These are phyloP conservation scores for Plasmodiophora brassicae DNA, from an alignment of 208 protist species.

Conservation along the genomic window DNA sequence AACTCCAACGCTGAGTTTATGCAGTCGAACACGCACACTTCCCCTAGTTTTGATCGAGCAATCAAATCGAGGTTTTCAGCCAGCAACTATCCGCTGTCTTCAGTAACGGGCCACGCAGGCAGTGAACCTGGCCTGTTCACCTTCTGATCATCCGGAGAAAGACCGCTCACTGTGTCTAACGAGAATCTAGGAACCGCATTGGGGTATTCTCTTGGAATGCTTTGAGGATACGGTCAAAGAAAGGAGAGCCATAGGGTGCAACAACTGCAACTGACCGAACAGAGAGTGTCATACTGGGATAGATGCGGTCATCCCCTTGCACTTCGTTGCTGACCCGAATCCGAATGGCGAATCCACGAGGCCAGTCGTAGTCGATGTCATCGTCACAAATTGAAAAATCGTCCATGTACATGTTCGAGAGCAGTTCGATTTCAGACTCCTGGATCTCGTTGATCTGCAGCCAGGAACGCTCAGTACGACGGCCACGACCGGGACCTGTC, in stretches of 20 bases:
- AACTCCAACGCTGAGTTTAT: background rate
- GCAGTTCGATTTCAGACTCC: conserved; percentile 8
- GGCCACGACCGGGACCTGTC: background rate
- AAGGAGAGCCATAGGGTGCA: background rate
- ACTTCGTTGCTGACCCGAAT: background rate
- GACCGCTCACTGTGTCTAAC: background rate
- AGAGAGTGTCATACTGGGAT: background rate
- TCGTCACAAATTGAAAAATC: background rate
- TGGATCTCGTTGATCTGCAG: background rate
- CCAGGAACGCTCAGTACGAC: background rate
- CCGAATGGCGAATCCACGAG: background rate
- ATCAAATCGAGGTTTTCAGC: background rate
- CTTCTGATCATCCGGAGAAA: background rate
- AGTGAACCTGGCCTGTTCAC: background rate
- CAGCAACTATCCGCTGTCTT: background rate
- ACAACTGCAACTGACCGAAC: background rate
- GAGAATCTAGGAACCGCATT: background rate
- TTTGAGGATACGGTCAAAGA: background rate
- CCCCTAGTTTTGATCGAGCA: background rate
- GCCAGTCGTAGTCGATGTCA: background rate
- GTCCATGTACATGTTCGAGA: conserved; percentile 10
- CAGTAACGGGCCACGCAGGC: background rate
- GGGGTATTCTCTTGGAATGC: conserved; percentile 1
- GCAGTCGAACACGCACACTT: background rate
- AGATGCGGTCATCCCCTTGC: too few relatives aligned